phyloP scores from a whole-genome alignment of 2,329 filamentous ascomycete species.

The Stachybotrys elegans region DNA sequence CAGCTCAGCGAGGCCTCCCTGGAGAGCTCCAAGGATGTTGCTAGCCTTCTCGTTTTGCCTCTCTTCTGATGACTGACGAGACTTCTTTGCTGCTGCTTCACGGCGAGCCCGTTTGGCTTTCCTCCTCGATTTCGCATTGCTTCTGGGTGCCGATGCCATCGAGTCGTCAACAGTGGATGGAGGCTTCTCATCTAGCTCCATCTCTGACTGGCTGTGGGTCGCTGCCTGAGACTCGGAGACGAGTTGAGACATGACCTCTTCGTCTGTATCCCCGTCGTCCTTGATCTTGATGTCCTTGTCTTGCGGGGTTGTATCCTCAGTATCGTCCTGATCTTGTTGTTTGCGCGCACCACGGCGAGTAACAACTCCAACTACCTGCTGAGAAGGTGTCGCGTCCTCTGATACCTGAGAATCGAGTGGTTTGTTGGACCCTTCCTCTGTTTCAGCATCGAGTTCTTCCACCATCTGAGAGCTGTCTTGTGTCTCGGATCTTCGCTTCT shows the following conservation, averaged over 20 bases:
- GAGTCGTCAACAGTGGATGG: conserved; percentile 13
- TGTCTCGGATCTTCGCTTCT: conserved; percentile 21
- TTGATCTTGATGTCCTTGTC: conserved; percentile 1
- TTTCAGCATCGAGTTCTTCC: conserved; percentile 6
- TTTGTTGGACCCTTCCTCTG: neutral
- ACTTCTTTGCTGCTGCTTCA: conserved; percentile 4
- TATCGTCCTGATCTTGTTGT: conserved; percentile 5
- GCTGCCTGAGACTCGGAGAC: conserved; percentile 34
- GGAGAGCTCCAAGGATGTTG: conserved; percentile 26
- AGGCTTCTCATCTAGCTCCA: conserved; percentile 11
- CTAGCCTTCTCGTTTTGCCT: conserved; percentile 7
- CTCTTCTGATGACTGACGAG: conserved; percentile 5
- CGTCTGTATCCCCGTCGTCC: conserved; percentile 31
- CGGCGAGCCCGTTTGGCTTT: too few relatives aligned
- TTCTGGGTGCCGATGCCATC: conserved; percentile 14
- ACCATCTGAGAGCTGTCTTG: conserved; percentile 10
- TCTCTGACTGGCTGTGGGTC: conserved; percentile 24
- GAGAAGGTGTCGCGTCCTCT: neutral
- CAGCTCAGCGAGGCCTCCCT: conserved; percentile 49
- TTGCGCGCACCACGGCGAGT: conserved; percentile 13
- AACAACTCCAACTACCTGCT: conserved; percentile 5
- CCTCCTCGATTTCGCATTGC: conserved; percentile 3
- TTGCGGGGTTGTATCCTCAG: conserved; percentile 5
- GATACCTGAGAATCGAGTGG: too few relatives aligned
- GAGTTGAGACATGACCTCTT: conserved; percentile 36